Evolutionary conservation across 163 green algal species (phyloP), one percentile per base, ranked within the genome.

Genomic region (Prototheca wickerhamii): DNA sequence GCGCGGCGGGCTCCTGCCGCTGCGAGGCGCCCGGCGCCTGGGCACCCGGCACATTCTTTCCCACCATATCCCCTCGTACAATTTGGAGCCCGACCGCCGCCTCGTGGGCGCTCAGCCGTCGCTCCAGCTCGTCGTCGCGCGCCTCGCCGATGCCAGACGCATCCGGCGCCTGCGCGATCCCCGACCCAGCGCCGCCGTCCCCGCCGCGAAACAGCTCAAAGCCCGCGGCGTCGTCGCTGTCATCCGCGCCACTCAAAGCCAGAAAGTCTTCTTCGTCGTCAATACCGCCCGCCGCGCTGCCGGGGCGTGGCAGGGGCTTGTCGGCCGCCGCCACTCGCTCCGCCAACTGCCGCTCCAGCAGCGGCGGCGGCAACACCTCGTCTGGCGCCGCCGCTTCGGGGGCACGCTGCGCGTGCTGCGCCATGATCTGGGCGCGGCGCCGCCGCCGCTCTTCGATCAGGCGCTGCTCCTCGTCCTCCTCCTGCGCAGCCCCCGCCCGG

Each of bases 361-460:
- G 37, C 37, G 37, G 10, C 37, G 37, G n/a, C 6, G 10, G 37
- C 10, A 44, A 15, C 10, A 44, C 32, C 30, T 15, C 6, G 26
- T 29, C 30, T 8, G n/a, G 34, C 18, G 23, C 53, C 54, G 63
- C 63, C 42, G 51, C 52, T 32, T 3, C 49, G 30, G 49, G 18
- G 21, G 40, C 18, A 31, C 60, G 25, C 31, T 81, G 68, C 63
- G 53, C 65, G 61, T 77, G 67, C 51, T 79, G 53, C 37, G 68
- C 72, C 43, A 76, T 40, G 57, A 64, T 75, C n/a, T 79, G 82
- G 61, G 81, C 64, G 20, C 85, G 66, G 6, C 82, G 67, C 32
- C 71, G 65, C 37, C 85, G 69, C 28, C 89, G 79, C 70, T 89
- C 81, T 64, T 95, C 86, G n/a, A 89, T 90, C 35, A 86, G 61